Evolutionary conservation across 73 alveolate species (phyloP).

Genomic region (Paramecium tetraurelia): DNA sequence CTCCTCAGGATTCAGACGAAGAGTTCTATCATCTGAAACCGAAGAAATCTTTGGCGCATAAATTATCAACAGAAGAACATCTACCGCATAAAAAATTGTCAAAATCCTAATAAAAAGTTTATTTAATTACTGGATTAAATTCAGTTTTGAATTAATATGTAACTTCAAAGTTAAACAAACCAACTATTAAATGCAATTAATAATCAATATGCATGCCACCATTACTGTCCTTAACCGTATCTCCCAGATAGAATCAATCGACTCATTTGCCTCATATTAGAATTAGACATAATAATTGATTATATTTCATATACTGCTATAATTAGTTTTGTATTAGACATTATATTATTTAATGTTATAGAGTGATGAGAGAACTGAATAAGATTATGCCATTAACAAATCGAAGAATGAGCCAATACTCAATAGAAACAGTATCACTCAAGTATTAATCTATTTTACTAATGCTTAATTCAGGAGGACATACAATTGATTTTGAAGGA

Average conservation of each 20-base stretch:
- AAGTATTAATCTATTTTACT: background rate
- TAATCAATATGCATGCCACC: background rate
- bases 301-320: background rate
- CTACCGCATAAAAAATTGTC: background rate
- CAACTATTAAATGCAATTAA: background rate
- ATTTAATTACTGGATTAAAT: background rate
- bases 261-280: background rate
- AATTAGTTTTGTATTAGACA: background rate
- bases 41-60: background rate
- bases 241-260: background rate
- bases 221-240: background rate
- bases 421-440: background rate
- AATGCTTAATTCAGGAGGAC: conserved; percentile 38
- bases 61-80: background rate
- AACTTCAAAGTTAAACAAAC: background rate
- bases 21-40: conserved; percentile 29
- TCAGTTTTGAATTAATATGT: background rate
- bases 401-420: background rate
- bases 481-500: background rate
- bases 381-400: background rate
- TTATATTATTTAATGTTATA: background rate
- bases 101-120: background rate
- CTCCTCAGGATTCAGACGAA: conserved; percentile 6
- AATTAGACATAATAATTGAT: background rate
- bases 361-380: background rate